Evolutionary conservation across 768 basidiomycete species (phyloP), one percentile per base, ranked within the genome.

Genomic region (Brasilioporus rufonigricans): DNA sequence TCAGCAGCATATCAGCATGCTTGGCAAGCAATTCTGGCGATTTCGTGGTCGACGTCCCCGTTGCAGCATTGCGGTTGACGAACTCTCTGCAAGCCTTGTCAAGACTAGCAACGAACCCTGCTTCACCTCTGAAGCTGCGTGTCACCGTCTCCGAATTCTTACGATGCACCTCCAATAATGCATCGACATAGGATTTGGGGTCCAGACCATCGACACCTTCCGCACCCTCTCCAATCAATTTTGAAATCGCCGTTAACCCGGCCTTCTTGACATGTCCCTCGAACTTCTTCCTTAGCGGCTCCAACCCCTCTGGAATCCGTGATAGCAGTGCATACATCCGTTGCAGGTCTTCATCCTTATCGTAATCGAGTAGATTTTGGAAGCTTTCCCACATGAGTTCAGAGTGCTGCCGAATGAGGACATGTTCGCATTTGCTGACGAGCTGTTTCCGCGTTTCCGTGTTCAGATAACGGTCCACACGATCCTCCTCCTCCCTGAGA

Each of bases 101-200:
- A 49, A 98, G 75, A 70, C 88, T 89, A 2, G 92, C 93, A 24
- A 94, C 89, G 69, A 99, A 99, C 10, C 93, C 93, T 24, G 91
- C 85, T 67, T 98, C 94, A 27, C 91, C 93, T 57, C 86, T 80
- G 78, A 98, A 98, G 66, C 91, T 91, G 60, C 89, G 83, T 19
- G 82, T 80, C 41, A 96, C 93, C 0, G 91, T 91, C 62, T 92
- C 91, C 26, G 84, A 84, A 72, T 93, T 95, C 80, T 94, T 97
- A 66, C 81, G 81, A 67, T 98, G 92, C 12, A 98, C 92, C 55
- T 92, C 89, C 39, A 99, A 75, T 50, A 99, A 67, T 1, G 93
- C 91, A 66, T 97, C 93, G 52, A 98, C 91, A 63, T 98, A 99
- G n/a, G n/a, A n/a, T n/a, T n/a, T n/a, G n/a, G n/a, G n/a, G n/a